Evolutionary conservation across 2,329 filamentous ascomycete species (phyloP).

Genomic region (Fusarium keratoplasticum): DNA sequence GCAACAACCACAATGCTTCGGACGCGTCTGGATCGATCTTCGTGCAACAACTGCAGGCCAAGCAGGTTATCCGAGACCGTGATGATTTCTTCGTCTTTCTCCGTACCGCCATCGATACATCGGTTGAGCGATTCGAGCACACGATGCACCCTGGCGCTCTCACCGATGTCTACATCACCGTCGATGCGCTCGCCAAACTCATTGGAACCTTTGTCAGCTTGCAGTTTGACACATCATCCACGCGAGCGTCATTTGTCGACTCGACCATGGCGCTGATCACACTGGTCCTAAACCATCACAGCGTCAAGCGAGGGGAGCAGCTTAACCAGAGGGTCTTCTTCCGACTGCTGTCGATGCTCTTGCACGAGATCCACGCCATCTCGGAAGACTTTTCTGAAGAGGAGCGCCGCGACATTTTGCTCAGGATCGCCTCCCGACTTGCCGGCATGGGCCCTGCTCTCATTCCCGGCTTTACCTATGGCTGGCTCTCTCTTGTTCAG

Average conservation of each 20-base stretch:
- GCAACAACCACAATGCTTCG: constrained; percentile 79
- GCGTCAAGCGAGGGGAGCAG: constrained; percentile 80
- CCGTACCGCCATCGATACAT: constrained; percentile 82
- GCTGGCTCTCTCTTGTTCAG: constrained; percentile 84
- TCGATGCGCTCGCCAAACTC: constrained; percentile 87
- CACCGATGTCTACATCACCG: constrained; percentile 66
- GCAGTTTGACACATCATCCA: constrained; percentile 72
- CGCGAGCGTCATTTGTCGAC: constrained; percentile 79
- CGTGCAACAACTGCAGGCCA: constrained; percentile 83
- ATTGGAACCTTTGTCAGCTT: constrained; percentile 81
- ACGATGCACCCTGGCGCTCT: constrained; percentile 71
- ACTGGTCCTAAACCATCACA: constrained; percentile 86
- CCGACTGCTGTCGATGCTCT: constrained; percentile 84
- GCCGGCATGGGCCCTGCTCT: constrained; percentile 79
- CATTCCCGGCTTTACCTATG: constrained; percentile 86
- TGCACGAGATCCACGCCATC: constrained; percentile 77
- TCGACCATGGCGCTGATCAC: constrained; percentile 82
- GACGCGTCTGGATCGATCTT: constrained; percentile 81
- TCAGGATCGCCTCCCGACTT: constrained; percentile 78
- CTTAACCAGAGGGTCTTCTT: constrained; percentile 94
- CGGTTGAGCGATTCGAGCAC: constrained; percentile 82
- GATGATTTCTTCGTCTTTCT: constrained; percentile 86
- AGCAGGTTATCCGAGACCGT: constrained; percentile 76
- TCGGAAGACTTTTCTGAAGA: constrained; percentile 68
- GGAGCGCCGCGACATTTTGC: constrained; percentile 76